Evolutionary conservation across 2,329 filamentous ascomycete species (phyloP), one percentile per base, ranked within the genome.

Genomic region (Chrysosphaeria jannelii): DNA sequence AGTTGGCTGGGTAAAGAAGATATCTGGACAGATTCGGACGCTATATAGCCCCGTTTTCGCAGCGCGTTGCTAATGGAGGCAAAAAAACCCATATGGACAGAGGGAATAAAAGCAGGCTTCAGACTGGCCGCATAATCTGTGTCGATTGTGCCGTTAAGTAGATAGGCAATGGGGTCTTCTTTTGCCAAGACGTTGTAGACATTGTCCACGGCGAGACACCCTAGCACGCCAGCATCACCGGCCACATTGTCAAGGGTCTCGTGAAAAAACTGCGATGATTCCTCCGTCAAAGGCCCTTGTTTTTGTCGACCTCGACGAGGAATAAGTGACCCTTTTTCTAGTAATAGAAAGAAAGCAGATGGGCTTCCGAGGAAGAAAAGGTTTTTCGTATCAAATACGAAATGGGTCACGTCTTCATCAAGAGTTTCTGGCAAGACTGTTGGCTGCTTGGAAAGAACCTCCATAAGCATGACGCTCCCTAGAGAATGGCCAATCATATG

Each of bases 401-500:
- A 89, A 4, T 53, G 29, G 47, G 40, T 17, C 47, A 38, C 5
- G 41, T 38, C 2, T 32, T 38, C n/a, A 25, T 59, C 43, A 5
- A 60, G 9, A 8, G 16, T 7, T n/a, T 17, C 22, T 0, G 71
- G 61, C 2, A 71, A 49, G 7, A 43, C 45, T 0, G 72, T 91
- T 3, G 85, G 85, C 39, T 97, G 85, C 23, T 69, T 64, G 20
- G 75, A 89, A 6, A 97, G 51, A 16, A 93, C 68, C 33, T 97
- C 85, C 18, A 91, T 50, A 3, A 79, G 70, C 75, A 97, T 93
- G 19, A 78, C 78, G 33, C 75, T 90, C 8, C 85, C 85, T 1
- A 97, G 56, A 0, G 79, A 91, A 40, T 97, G 85, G 1, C 72
- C 85, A 29, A 97, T 70, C 5, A 97, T 48, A 43, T 97, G 85